Evolutionary conservation across 495 filamentous ascomycete genomes (phyloP), one percentile per base, ranked within the genome.

Genomic region (Tuber aestivum): DNA sequence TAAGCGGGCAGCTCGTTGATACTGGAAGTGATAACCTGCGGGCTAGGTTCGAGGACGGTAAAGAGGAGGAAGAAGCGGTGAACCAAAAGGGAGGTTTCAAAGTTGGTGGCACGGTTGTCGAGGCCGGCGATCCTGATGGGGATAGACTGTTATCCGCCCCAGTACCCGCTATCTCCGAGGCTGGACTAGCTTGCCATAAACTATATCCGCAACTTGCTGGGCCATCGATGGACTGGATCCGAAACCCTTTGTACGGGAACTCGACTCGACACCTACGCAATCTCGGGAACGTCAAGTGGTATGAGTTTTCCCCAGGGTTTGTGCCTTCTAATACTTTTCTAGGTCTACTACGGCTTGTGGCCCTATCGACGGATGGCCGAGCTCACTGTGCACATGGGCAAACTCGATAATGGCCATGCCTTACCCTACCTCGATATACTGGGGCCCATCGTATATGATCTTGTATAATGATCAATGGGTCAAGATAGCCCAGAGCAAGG

Each of bases 261-360:
- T 40, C 65, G 23, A 72, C 79, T 12, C 44, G 72, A 48, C 80
- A 82, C 72, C 81, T 76, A 61, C 42, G 23, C 32, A 78, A 79
- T 37, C 50, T 82, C 40, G 76, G 79, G 32, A 72, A 44, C 27
- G 79, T 82, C 71, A 80, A 82, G 71, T 82, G 80, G 80, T 81
- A 79, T 70, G 71, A 72, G 70, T 71, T 69, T 56, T 21, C 12
- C 21, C 38, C 6, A 35, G 20, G 21, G 40, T 27, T 21, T 61
- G 40, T 70, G 14, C 27, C 48, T 72, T 32, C 76, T 79, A 32
- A 79, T 41, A 38, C 7, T 23, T 42, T 32, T 10, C 18, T 42
- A 79, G 78, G 78, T 75, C 71, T 71, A 81, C 81, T 69, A 81
- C 80, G 18, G 41, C 35, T 9, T 81, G 70, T 42, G 80, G 80